A percentile compares a stretch with the other conserved stretches of the same genome.
These are phyloP conservation scores for Citrullus colocynthis DNA, from an alignment of 306 rosid species.

Conservation along the genomic window DNA sequence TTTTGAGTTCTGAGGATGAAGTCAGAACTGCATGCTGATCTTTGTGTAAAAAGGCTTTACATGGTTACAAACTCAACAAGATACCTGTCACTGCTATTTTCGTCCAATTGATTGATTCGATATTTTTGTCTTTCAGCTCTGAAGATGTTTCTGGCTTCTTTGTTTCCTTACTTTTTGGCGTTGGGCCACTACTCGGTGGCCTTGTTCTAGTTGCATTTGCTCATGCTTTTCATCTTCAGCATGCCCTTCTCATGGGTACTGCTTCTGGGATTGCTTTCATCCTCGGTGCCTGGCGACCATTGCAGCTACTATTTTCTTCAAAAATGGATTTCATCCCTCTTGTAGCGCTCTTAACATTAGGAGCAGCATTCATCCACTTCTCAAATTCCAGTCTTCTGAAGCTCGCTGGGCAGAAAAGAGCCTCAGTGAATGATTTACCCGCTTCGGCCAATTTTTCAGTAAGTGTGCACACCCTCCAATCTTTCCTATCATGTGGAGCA, in stretches of 20 bases:
- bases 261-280: conserved; percentile 96
- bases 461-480: conserved; percentile 86
- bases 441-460: conserved; percentile 33
- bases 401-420: conserved; percentile 40
- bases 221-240: conserved; percentile 68
- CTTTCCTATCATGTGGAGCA: conserved; percentile 84
- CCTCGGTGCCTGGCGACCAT: conserved; percentile 92
- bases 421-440: conserved; percentile 47
- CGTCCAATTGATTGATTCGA: not conserved
- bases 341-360: conserved; percentile 40
- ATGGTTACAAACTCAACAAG: too few relatives aligned
- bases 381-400: conserved; percentile 46
- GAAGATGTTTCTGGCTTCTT: conserved; percentile 98
- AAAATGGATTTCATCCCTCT: conserved; percentile 67
- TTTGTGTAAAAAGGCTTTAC: too few relatives aligned
- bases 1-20: too few relatives aligned
- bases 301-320: conserved; percentile 61
- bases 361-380: conserved; percentile 54
- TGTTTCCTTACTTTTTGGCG: conserved; percentile 88
- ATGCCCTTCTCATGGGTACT: conserved; percentile 89
- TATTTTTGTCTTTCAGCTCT: conserved; percentile 43
- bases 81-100: not conserved
- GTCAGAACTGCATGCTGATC: too few relatives aligned
- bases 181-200: conserved; percentile 93
- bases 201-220: conserved; percentile 60